A percentile compares a stretch with the other conserved stretches of the same genome.
Conservation (phyloP, 495 filamentous ascomycete species). For the Penicillium maclennaniae region DNA sequence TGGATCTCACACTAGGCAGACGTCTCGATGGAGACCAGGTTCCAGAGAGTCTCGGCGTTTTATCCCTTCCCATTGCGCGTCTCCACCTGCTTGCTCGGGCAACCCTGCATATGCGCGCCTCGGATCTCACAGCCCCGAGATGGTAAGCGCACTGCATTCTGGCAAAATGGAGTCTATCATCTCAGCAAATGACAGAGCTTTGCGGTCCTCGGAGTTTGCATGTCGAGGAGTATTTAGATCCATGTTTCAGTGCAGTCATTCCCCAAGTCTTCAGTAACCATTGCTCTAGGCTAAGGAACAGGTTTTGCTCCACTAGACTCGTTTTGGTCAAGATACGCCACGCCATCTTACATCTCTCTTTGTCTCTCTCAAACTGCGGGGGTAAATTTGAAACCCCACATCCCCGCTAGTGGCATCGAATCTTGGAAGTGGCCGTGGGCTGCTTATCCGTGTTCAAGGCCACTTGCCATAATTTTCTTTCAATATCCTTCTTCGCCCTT, state of each 20-base stretch:
- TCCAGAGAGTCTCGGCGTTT: slow-evolving; percentile 1
- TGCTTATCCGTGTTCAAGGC: no score
- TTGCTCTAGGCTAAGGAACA: neutral
- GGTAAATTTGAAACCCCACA: no score
- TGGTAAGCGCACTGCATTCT: neutral
- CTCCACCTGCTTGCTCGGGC: slow-evolving; percentile 16
- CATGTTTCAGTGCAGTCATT: neutral
- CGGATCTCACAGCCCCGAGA: neutral
- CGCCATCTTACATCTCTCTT: no score
- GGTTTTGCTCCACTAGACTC: no score
- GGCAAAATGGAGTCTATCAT: neutral
- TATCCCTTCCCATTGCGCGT: slow-evolving; percentile 9
- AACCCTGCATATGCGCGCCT: slow-evolving; percentile 13
- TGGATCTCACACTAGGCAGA: neutral
- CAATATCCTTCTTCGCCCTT: no score
- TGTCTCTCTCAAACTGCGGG: no score
- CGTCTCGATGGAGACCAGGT: slow-evolving; percentile 2
- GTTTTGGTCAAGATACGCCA: no score
- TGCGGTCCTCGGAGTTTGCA: neutral
- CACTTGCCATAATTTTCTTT: no score
- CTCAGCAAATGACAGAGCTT: neutral
- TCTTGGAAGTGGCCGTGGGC: no score
- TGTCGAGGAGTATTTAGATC: neutral
- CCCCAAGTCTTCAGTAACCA: neutral
- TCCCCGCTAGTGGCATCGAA: no score